Base-by-base conservation (phyloP, 805 yeast species). In the Pichia nakasei region DNA sequence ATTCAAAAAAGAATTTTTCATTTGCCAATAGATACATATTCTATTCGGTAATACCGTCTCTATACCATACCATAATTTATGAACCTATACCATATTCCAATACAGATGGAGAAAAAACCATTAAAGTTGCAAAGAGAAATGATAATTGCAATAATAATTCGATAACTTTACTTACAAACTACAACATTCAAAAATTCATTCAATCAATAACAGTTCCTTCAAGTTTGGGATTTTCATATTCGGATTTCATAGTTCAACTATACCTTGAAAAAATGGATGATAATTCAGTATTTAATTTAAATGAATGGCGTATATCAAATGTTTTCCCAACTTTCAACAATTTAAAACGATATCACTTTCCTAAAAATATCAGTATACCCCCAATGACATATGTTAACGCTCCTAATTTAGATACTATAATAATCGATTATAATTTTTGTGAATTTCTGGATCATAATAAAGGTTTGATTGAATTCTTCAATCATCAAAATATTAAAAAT, bases 381-480 rank as follows among this genome's bases (percentile, higher is more conserved):
- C 64, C 64, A 9, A 44, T 61, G 27, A 52, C 56, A 5, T 49
- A 42, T 20, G 43, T 44, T 18, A 48, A 52, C 22, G 60, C 59
- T 9, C 66, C 64, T 3, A 52, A 51, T 38, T 43, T 60, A 22
- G 42, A 47, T 13, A 45, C 56, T 2, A 32, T 60, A 20, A 48
- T 53, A 17, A 46, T 61, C 5, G 66, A 61, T 43, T 31, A 33
- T 34, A 61, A 58, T 42, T 61, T 60, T 42, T 61, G 65, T 34
- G 29, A 44, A 8, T 53, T 52, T 41, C 52, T 53, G 3, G 61
- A 58, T 31, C 41, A 38, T 3, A 27, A 42, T 15, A 49, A 52
- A n/a, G 63, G 64, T 2, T 31, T 50, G 32, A 45, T 60, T 20
- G 48, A 48, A 34, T 60, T 60, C 31, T 47, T 61, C 29, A 51